phyloP scores from a whole-genome alignment of 2,329 filamentous ascomycete genomes.

The Colletotrichum euphorbiae region DNA sequence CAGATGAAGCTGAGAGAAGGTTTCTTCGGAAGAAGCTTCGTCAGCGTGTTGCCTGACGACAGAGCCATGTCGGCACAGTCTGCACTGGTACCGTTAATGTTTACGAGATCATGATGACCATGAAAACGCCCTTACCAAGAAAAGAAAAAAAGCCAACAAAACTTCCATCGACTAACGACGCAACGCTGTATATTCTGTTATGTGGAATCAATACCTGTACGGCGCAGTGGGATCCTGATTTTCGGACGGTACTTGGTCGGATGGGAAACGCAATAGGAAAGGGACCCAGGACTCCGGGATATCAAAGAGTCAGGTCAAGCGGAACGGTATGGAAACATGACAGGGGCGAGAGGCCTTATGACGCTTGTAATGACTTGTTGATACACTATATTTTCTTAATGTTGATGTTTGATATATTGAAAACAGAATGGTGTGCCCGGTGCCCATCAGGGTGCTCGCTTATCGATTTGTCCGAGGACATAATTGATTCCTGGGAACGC shows the following conservation, averaged over 20 bases:
- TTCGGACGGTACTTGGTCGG: constrained; percentile 31
- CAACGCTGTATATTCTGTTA: constrained; percentile 32
- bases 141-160: neutral
- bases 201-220: constrained; percentile 25
- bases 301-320: constrained; percentile 4
- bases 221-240: constrained; percentile 25
- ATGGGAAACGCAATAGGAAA: constrained; percentile 30
- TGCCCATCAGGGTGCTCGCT: neutral
- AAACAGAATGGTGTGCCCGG: neutral
- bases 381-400: constrained; percentile 27
- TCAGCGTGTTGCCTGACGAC: constrained; percentile 55
- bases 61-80: constrained; percentile 64
- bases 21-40: constrained; percentile 54
- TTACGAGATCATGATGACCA: constrained; percentile 57
- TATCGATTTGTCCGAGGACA: neutral
- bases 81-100: constrained; percentile 70
- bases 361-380: constrained; percentile 38
- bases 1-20: constrained; percentile 55
- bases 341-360: constrained; percentile 19
- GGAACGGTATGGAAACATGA: constrained; percentile 13
- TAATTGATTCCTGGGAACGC: neutral
- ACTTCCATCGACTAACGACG: constrained; percentile 11
- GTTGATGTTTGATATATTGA: constrained; percentile 5
- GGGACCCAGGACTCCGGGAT: neutral
- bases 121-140: neutral